These are phyloP conservation scores for Trametes villosa DNA, from an alignment of 768 basidiomycete genomes.

Conservation along the genomic window DNA sequence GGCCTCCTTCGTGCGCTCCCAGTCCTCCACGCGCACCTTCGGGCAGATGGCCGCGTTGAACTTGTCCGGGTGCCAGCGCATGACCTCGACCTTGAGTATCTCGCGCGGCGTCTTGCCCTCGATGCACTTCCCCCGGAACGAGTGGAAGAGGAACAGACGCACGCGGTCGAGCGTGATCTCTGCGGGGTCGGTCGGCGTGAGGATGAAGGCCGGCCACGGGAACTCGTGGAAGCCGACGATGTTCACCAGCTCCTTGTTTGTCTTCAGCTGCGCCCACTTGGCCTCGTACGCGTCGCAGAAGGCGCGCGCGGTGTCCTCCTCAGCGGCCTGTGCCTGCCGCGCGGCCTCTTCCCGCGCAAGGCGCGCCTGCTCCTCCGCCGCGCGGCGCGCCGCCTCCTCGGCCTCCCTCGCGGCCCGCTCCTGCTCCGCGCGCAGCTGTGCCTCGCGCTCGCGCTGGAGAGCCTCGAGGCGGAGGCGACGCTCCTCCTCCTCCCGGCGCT, in stretches of 20 bases:
- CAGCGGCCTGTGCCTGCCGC: not conserved
- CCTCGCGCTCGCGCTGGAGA: slow-evolving; percentile 10
- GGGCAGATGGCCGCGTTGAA: slow-evolving; percentile 37
- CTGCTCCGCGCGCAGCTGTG: slow-evolving; percentile 8
- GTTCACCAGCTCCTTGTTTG: slow-evolving; percentile 2
- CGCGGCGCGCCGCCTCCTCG: not conserved
- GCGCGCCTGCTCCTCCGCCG: not conserved
- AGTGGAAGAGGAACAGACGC: slow-evolving; percentile 45
- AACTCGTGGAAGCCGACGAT: slow-evolving; percentile 32
- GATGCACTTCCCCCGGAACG: slow-evolving; percentile 33
- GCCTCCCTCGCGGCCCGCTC: slow-evolving; percentile 4
- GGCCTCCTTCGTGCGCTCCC: slow-evolving; percentile 13
- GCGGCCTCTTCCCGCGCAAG: not conserved
- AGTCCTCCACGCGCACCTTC: not conserved
- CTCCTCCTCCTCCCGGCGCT: slow-evolving; percentile 6
- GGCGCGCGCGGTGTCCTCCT: not conserved
- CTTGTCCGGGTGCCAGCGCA: slow-evolving; percentile 63
- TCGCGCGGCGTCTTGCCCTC: slow-evolving; percentile 41
- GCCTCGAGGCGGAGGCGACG: slow-evolving; percentile 1
- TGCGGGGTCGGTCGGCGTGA: slow-evolving; percentile 22
- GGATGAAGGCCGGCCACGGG: slow-evolving; percentile 49
- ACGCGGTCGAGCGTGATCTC: slow-evolving; percentile 44
- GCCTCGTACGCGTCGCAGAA: slow-evolving; percentile 18
- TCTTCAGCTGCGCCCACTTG: slow-evolving; percentile 22
- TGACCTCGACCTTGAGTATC: slow-evolving; percentile 46